These are phyloP conservation scores for Apostasia ramifera DNA, from an alignment of 106 monocot genomes.

Conservation along the genomic window DNA sequence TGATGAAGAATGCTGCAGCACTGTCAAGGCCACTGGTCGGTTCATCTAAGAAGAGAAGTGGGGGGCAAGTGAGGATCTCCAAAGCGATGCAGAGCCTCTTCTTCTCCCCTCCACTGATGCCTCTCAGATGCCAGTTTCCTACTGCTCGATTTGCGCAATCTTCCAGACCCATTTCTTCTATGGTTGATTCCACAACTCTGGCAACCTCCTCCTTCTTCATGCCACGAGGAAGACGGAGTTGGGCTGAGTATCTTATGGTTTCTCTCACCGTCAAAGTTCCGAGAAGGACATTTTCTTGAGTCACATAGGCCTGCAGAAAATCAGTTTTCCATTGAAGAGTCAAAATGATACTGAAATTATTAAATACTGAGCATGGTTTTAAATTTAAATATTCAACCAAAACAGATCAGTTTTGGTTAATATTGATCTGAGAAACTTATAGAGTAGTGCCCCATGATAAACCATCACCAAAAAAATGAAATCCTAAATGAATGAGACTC, in stretches of 20 bases:
- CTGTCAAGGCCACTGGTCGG: slow-evolving; percentile 93
- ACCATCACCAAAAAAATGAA: no score
- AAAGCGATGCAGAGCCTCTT: slow-evolving; percentile 84
- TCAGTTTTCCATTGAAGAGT: no score
- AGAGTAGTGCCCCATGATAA: no score
- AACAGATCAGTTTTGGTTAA: no score
- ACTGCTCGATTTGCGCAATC: slow-evolving; percentile 66
- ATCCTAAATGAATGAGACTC: no score
- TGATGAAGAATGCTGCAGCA: slow-evolving; percentile 79
- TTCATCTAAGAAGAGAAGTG: slow-evolving; percentile 88
- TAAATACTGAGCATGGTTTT: no score
- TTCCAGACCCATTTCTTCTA: slow-evolving; percentile 80
- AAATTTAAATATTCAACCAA: no score
- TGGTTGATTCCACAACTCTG: slow-evolving; percentile 36
- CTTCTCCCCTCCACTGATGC: slow-evolving; percentile 93
- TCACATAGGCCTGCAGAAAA: slow-evolving; percentile 80
- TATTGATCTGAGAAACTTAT: no score
- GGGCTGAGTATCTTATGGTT: slow-evolving; percentile 75
- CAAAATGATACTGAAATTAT: no score
- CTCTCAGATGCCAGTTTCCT: slow-evolving; percentile 91
- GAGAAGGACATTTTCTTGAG: slow-evolving; percentile 74
- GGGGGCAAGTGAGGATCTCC: slow-evolving; percentile 69
- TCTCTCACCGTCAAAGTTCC: slow-evolving; percentile 83
- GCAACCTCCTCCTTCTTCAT: slow-evolving; percentile 41
- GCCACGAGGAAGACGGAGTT: slow-evolving; percentile 52